These are phyloP conservation scores for Ceratocystis ficicola DNA, from an alignment of 2,329 filamentous ascomycete species.

Conservation along the genomic window DNA sequence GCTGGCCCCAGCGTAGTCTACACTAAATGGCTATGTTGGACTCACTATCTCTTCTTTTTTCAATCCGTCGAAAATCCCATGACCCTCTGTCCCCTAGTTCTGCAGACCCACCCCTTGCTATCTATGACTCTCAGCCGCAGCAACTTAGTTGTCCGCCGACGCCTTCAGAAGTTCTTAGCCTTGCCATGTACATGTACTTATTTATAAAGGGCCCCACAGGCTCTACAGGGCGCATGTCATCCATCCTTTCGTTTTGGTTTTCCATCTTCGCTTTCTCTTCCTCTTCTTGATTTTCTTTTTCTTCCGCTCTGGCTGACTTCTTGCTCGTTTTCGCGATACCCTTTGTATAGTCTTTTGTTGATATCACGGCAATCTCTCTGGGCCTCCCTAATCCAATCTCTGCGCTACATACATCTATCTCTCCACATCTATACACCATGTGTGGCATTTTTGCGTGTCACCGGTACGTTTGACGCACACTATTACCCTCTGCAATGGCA, in stretches of 20 bases:
- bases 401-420: neutral
- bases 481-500: neutral
- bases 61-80: neutral
- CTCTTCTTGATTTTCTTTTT: neutral
- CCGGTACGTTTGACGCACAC: constrained; percentile 45
- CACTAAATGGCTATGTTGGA: neutral
- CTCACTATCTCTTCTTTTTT: constrained; percentile 1
- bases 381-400: neutral
- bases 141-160: neutral
- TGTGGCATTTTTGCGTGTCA: constrained; percentile 97
- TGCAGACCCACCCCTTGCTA: constrained; percentile 1
- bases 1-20: neutral
- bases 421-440: constrained; percentile 43
- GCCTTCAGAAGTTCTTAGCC: neutral
- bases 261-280: neutral
- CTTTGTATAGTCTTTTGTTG: neutral
- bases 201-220: constrained; percentile 1
- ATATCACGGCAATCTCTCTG: neutral
- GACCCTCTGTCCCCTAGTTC: neutral
- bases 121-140: constrained; percentile 12
- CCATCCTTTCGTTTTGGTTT: neutral
- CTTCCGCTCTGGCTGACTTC: neutral
- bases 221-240: neutral
- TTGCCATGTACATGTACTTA: neutral
- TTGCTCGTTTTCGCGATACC: neutral